Percentiles rank a stretch among this genome's conserved stretches.
Conservation (phyloP, 164 flowering plant species). For the Nymphaea thermarum region DNA sequence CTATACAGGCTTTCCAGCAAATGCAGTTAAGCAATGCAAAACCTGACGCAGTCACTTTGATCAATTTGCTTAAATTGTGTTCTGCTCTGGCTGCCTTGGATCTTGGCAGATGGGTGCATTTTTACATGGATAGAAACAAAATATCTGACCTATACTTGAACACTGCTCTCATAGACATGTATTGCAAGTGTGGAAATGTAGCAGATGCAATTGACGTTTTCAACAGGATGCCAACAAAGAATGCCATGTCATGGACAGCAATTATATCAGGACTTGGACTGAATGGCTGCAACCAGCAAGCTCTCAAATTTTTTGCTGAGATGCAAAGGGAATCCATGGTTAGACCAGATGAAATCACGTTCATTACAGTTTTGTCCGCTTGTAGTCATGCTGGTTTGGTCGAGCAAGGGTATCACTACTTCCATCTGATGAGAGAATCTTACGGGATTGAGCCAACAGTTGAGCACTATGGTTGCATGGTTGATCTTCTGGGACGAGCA, state of each 20-base stretch:
- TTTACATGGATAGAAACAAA: conserved; percentile 8
- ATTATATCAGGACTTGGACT: conserved; percentile 10
- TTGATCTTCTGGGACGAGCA: conserved; percentile 7
- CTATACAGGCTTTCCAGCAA: conserved; percentile 6
- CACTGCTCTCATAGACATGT: conserved; percentile 9
- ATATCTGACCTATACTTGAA: conserved; percentile 1
- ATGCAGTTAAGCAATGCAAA: conserved; percentile 5
- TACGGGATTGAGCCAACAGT: conserved; percentile 4
- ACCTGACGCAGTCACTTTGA: conserved; percentile 7
- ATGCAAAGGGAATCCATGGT: conserved; percentile 6
- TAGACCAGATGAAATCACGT: conserved; percentile 11
- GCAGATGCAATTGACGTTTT: conserved; percentile 6
- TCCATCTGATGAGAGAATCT: conserved; percentile 6
- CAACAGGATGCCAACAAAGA: conserved; percentile 2
- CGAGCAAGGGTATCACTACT: conserved; percentile 7
- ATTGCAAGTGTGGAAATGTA: conserved; percentile 10
- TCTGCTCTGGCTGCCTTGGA: conserved; percentile 6
- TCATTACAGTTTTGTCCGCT: conserved; percentile 8
- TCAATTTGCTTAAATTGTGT: conserved; percentile 5
- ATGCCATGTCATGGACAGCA: conserved; percentile 8
- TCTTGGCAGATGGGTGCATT: conserved; percentile 12
- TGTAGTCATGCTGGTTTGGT: conserved; percentile 12
- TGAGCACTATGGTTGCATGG: conserved; percentile 12
- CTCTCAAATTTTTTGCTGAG: conserved; percentile 6
- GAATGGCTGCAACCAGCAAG: conserved; percentile 5